Percentiles rank a stretch among this genome's conserved stretches.
These are phyloP conservation scores for Cercospora berteroae DNA, from an alignment of 2,329 filamentous ascomycete genomes.

Conservation along the genomic window DNA sequence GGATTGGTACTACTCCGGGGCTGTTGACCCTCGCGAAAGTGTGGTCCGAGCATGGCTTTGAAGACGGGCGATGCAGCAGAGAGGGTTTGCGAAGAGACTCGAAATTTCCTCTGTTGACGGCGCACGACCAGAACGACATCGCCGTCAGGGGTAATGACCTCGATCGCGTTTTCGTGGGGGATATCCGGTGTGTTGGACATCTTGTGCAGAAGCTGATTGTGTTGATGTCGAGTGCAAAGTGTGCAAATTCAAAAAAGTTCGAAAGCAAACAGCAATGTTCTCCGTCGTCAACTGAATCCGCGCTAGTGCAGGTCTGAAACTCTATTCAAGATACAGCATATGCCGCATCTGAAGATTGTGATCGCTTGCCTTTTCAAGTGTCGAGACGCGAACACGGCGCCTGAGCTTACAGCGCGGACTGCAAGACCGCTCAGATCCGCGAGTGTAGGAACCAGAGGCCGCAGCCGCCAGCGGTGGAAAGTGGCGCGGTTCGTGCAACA, in stretches of 20 bases:
- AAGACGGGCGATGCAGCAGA: no score
- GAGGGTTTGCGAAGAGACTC: no score
- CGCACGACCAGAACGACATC: no score
- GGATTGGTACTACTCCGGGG: no score
- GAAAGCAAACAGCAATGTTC: neutral
- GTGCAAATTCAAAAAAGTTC: neutral
- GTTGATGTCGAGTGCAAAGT: neutral
- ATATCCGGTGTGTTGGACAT: neutral
- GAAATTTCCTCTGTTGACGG: no score
- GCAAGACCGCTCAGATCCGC: neutral
- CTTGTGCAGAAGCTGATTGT: neutral
- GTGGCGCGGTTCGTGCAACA: neutral
- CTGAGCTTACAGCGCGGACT: neutral
- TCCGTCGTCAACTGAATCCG: neutral
- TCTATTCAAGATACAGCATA: neutral
- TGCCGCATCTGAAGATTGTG: neutral
- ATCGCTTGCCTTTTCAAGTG: neutral
- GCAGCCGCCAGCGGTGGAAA: neutral
- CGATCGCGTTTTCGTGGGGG: no score
- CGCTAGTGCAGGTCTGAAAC: neutral
- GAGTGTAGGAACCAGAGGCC: neutral
- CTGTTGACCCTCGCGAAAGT: no score
- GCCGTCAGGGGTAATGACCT: no score
- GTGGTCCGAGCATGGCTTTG: no score
- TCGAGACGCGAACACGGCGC: neutral